phyloP scores from a whole-genome alignment of 2,329 filamentous ascomycete species.

The Nemania sp. region DNA sequence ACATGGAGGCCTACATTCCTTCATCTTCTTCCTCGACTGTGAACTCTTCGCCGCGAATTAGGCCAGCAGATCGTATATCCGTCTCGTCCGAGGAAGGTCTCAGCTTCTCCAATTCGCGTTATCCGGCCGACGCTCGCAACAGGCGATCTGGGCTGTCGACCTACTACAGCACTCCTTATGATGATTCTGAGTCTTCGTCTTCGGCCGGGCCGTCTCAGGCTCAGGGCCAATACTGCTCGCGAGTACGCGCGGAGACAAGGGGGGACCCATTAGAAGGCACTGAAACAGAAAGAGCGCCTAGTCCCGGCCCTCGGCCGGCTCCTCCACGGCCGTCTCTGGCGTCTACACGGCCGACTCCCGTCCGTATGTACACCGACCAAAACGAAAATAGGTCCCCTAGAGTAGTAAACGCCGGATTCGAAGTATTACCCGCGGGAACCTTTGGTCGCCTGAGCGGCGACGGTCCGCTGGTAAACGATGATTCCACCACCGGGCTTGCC shows the following conservation, averaged over 20 bases:
- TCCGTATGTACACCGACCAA: conserved; percentile 45
- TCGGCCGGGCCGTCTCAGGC: conserved; percentile 14
- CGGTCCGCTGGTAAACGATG: conserved; percentile 10
- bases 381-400: conserved; percentile 43
- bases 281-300: conserved; percentile 21
- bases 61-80: conserved; percentile 42
- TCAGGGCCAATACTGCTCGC: conserved; percentile 38
- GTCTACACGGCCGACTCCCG: conserved; percentile 41
- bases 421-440: conserved; percentile 50
- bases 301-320: conserved; percentile 9
- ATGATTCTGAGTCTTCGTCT: conserved; percentile 36
- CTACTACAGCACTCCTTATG: conserved; percentile 38
- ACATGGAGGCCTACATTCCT: conserved; percentile 48
- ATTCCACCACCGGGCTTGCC: conserved; percentile 16
- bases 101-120: conserved; percentile 31
- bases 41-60: conserved; percentile 43
- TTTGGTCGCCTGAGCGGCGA: conserved; percentile 43
- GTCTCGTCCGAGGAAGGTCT: conserved; percentile 47
- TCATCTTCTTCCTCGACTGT: conserved; percentile 45
- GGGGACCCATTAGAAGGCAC: conserved; percentile 26
- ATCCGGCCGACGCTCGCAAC: conserved; percentile 37
- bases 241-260: conserved; percentile 38
- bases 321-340: conserved; percentile 36
- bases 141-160: conserved; percentile 29
- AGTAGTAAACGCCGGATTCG: conserved; percentile 49